phyloP scores from a whole-genome alignment of 345 rosid species.

The Isatis tinctoria region DNA sequence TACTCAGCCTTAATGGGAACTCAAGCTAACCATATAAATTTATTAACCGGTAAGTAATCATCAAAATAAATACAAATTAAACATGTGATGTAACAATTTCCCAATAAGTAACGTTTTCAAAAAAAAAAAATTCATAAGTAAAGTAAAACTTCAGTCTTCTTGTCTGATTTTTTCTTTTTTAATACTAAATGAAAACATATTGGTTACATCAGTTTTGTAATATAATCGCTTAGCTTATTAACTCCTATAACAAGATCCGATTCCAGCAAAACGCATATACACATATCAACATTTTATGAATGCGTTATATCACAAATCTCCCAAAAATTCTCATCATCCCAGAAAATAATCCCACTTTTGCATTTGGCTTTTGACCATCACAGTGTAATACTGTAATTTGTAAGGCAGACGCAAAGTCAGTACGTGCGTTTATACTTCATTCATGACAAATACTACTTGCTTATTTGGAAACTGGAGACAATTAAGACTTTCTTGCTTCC shows the following conservation, averaged over 20 bases:
- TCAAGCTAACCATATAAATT: not conserved
- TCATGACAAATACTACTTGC: not conserved
- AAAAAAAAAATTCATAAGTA: not conserved
- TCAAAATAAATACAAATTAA: not conserved
- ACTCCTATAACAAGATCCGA: not conserved
- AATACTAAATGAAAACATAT: not conserved
- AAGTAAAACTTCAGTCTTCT: not conserved
- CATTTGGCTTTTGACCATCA: not conserved
- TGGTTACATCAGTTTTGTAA: not conserved
- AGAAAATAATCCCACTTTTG: not conserved
- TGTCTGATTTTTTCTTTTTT: not conserved
- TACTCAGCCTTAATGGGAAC: not conserved
- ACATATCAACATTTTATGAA: not conserved
- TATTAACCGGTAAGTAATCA: not conserved
- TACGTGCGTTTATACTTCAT: slow-evolving; percentile 21
- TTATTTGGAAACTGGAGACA: not conserved
- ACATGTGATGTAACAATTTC: not conserved
- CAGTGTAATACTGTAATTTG: not conserved
- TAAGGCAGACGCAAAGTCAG: slow-evolving; percentile 19
- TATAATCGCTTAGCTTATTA: not conserved
- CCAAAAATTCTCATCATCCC: not conserved
- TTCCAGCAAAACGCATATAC: not conserved
- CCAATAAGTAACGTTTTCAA: not conserved
- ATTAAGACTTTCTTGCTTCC: slow-evolving; percentile 13
- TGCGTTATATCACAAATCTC: not conserved